Evolutionary conservation across 2,329 filamentous ascomycete species (phyloP), one percentile per base, ranked within the genome.

Genomic region (Grosmannia penicillata): DNA sequence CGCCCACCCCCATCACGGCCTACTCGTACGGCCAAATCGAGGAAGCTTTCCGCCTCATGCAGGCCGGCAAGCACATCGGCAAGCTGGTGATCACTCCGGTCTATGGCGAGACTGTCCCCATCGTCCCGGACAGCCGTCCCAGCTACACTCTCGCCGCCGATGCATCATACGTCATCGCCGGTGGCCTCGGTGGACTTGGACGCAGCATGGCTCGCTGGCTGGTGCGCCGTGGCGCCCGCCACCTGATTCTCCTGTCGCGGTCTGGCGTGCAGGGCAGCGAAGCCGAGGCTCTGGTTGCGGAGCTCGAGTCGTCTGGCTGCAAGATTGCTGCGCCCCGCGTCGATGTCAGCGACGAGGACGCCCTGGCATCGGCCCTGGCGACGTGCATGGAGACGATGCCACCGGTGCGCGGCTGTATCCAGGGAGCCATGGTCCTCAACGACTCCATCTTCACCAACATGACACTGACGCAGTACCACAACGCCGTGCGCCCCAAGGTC

Each of bases 371-470:
- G 33, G 19, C 22, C 8, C 8, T 34, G 10, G 24, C 34, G 10
- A 23, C 15, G 4, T 21, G 18, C 4, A 14, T 9, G 15, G 24
- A 11, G 14, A 31, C 6, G 25, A 30, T 51, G 13, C 47, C 47
- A 38, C 59, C 60, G 2, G 53, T 66, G 19, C 49, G 51, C 26
- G 63, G 64, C 9, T 53, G 65, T 14, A 51, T 68, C 29, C 61
- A 66, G 33, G 51, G 52, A 4, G 56, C 60, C 3, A 63, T 66
- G 60, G 58, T 65, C 2, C 49, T 60, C 6, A 15, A 35, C 32
- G 42, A 46, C 22, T 26, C 26, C 13, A 28, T 39, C 8, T 43
- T 45, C 15, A 27, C 35, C 3, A 31, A 40, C 4, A 45, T 45
- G 40, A 22, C 33, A 1, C 21, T 36, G 3, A 36, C 38, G 0